Conservation (phyloP, 1,284 basidiomycete genomes). For the Ceratobasidium sp. region DNA sequence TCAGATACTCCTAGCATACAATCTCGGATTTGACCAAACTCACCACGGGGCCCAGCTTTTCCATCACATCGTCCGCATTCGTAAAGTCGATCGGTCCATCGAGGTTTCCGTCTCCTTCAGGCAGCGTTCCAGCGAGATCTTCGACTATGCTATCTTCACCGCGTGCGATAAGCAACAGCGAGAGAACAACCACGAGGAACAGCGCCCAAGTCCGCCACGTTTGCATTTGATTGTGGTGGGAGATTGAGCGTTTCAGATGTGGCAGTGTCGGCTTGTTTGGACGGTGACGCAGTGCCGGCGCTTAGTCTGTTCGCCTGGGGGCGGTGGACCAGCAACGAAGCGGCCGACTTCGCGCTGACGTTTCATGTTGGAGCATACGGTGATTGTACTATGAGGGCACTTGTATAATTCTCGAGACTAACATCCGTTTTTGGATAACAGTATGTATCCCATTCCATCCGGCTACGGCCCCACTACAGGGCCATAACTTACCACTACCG, state of each 20-base stretch:
- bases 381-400: no score
- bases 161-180: background rate
- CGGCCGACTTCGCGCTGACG: background rate
- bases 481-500: no score
- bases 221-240: slow-evolving; percentile 1
- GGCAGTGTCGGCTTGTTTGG: background rate
- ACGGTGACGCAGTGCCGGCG: background rate
- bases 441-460: no score
- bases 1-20: background rate
- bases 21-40: background rate
- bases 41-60: slow-evolving; percentile 26
- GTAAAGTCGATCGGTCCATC: slow-evolving; percentile 36
- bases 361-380: no score
- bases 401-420: no score
- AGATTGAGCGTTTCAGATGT: background rate
- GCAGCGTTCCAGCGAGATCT: slow-evolving; percentile 9
- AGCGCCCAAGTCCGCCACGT: slow-evolving; percentile 3
- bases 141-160: background rate
- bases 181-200: background rate
- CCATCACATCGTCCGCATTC: slow-evolving; percentile 36
- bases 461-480: no score
- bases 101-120: slow-evolving; percentile 11
- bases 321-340: no score
- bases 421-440: no score
- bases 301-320: no score